phyloP scores from a whole-genome alignment of 2,329 filamentous ascomycete genomes.

The Aaosphaeria arxii region DNA sequence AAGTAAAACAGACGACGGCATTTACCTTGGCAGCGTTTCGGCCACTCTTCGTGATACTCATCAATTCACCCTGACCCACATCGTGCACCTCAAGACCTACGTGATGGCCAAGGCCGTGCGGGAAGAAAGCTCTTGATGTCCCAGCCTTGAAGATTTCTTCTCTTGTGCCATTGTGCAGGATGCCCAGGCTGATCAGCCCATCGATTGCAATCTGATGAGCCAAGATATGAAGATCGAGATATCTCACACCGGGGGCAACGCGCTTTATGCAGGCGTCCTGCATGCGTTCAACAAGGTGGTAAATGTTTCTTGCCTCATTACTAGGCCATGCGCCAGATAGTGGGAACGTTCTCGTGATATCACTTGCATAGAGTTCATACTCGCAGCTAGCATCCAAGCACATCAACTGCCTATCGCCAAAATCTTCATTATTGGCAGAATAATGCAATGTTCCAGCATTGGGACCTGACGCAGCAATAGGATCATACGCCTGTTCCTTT shows the following conservation, averaged over 20 bases:
- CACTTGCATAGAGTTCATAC: slow-evolving; percentile 80
- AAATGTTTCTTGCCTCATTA: slow-evolving; percentile 67
- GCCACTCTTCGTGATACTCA: slow-evolving; percentile 26
- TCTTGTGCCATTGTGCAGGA: slow-evolving; percentile 62
- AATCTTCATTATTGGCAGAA: slow-evolving; percentile 69
- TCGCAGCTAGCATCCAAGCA: slow-evolving; percentile 88
- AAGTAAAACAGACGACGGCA: not conserved
- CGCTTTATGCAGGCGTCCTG: slow-evolving; percentile 69
- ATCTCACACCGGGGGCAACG: slow-evolving; percentile 67
- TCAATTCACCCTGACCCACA: slow-evolving; percentile 33
- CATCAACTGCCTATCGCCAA: slow-evolving; percentile 69
- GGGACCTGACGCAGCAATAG: slow-evolving; percentile 82
- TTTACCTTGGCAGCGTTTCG: slow-evolving; percentile 21
- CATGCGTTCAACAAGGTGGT: slow-evolving; percentile 77
- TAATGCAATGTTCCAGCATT: slow-evolving; percentile 90
- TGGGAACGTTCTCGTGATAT: slow-evolving; percentile 87
- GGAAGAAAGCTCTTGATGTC: slow-evolving; percentile 87
- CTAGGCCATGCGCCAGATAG: slow-evolving; percentile 67
- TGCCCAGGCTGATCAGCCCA: slow-evolving; percentile 68
- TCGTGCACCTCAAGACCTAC: slow-evolving; percentile 93
- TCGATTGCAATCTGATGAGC: slow-evolving; percentile 70
- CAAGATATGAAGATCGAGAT: slow-evolving; percentile 68
- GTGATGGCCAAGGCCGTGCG: slow-evolving; percentile 88
- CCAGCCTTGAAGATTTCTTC: slow-evolving; percentile 73
- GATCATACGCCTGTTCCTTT: slow-evolving; percentile 76